These are phyloP conservation scores for Isoetes taiwanensis DNA, from an alignment of 75 land plant species.

Conservation along the genomic window DNA sequence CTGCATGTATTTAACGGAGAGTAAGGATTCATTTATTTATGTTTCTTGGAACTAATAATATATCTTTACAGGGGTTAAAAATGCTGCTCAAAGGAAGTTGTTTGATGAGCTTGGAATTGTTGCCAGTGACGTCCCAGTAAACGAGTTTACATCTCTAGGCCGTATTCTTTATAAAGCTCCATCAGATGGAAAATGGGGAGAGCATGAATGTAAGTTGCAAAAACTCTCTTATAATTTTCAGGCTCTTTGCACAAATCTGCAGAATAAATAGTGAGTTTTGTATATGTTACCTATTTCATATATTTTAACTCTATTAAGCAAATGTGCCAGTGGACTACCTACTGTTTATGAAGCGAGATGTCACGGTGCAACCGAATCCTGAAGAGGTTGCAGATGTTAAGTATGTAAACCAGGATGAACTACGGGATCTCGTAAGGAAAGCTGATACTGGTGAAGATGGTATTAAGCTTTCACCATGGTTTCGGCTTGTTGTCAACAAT, in stretches of 20 bases:
- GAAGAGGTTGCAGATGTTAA: constrained; percentile 93
- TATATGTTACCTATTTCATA: too few relatives aligned
- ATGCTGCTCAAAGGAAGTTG: constrained; percentile 99
- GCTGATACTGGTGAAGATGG: constrained; percentile 93
- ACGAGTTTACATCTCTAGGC: constrained; percentile 70
- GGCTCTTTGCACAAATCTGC: too few relatives aligned
- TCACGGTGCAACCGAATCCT: constrained; percentile 66
- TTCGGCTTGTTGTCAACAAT: constrained; percentile 84
- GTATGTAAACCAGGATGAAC: constrained; percentile 64
- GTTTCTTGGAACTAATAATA: neutral
- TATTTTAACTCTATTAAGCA: too few relatives aligned
- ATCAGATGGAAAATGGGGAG: constrained; percentile 99
- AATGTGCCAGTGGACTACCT: constrained; percentile 99
- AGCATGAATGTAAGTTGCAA: constrained; percentile 86
- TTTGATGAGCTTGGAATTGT: constrained; percentile 91
- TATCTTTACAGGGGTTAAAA: constrained; percentile 58
- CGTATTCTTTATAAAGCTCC: constrained; percentile 94
- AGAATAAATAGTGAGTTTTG: too few relatives aligned
- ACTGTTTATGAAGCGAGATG: constrained; percentile 80
- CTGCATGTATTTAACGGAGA: neutral
- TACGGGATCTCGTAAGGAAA: constrained; percentile 74
- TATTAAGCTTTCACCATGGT: constrained; percentile 96
- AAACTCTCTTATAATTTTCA: neutral
- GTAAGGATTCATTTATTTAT: too few relatives aligned
- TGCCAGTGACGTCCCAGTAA: constrained; percentile 75